A percentile compares a stretch with the other conserved stretches of the same genome.
phyloP scores from a whole-genome alignment of 1,139 yeast genomes.

The Taphrina betulina region DNA sequence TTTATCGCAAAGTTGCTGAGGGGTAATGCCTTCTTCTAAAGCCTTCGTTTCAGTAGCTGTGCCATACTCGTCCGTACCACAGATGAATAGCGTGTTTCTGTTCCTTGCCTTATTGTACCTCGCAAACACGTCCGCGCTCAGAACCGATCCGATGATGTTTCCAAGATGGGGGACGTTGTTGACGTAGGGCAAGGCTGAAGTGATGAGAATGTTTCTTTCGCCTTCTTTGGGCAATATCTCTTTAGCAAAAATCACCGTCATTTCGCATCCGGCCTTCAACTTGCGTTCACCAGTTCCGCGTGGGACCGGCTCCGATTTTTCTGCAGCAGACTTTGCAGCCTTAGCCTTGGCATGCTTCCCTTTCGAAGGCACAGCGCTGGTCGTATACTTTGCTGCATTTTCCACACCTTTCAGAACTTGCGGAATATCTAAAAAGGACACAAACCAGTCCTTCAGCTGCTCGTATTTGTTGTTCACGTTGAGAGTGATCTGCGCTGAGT shows the following conservation, averaged over 20 bases:
- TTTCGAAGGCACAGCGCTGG: slow-evolving; percentile 50
- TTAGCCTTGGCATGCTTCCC: slow-evolving; percentile 8
- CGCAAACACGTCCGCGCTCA: slow-evolving; percentile 90
- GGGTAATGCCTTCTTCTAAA: slow-evolving; percentile 84
- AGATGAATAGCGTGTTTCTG: slow-evolving; percentile 76
- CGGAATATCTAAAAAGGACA: slow-evolving; percentile 1
- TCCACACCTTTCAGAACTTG: slow-evolving; percentile 28
- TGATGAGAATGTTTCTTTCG: slow-evolving; percentile 78
- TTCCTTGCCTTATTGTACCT: slow-evolving; percentile 88
- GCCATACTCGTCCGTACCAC: slow-evolving; percentile 99
- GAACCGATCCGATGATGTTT: slow-evolving; percentile 90
- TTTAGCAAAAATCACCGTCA: slow-evolving; percentile 41
- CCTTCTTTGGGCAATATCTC: slow-evolving; percentile 58
- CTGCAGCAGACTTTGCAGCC: slow-evolving; percentile 42
- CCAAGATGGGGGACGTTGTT: slow-evolving; percentile 98
- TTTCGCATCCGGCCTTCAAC: slow-evolving; percentile 46
- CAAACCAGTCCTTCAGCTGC: slow-evolving; percentile 15
- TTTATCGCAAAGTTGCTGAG: slow-evolving; percentile 84
- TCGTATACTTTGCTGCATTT: slow-evolving; percentile 41
- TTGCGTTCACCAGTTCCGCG: slow-evolving; percentile 40
- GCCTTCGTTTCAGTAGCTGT: slow-evolving; percentile 99
- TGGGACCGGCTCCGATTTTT: slow-evolving; percentile 33
- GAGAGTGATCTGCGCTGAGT: slow-evolving; percentile 2
- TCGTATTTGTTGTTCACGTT: background rate
- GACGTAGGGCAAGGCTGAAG: slow-evolving; percentile 96